Conservation (phyloP, 2,329 filamentous ascomycete species). For the Coleophoma crateriformis region DNA sequence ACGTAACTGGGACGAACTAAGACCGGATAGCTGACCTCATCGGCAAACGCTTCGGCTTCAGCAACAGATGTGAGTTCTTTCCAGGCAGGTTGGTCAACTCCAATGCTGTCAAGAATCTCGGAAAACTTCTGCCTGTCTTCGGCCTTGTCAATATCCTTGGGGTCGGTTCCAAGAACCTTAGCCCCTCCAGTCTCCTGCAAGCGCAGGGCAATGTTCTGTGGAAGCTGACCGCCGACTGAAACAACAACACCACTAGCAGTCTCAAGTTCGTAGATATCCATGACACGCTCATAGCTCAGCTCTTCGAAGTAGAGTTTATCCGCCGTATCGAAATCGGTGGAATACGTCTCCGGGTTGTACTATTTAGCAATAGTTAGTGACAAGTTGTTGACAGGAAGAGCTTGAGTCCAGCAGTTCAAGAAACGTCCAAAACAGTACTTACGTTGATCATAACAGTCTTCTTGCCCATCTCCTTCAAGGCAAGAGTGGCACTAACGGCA, state of each 20-base stretch:
- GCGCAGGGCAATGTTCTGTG: constrained; percentile 93
- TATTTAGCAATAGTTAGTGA: constrained; percentile 1
- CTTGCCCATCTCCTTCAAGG: constrained; percentile 79
- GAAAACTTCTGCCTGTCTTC: constrained; percentile 99
- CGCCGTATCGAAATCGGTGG: constrained; percentile 81
- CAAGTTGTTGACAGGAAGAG: constrained; percentile 1
- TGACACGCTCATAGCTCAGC: constrained; percentile 91
- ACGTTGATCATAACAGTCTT: constrained; percentile 98
- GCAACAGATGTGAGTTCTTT: constrained; percentile 89
- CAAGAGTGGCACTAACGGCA: constrained; percentile 82
- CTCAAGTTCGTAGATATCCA: constrained; percentile 98
- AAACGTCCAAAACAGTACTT: constrained; percentile 27
- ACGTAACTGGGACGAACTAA: constrained; percentile 94
- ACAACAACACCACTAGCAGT: constrained; percentile 81
- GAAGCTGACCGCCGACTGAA: constrained; percentile 91
- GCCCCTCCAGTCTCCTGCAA: constrained; percentile 88
- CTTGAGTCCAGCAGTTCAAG: background rate
- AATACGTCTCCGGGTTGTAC: constrained; percentile 57
- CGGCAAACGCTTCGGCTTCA: constrained; percentile 82
- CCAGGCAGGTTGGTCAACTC: constrained; percentile 95
- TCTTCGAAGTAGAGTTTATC: constrained; percentile 97
- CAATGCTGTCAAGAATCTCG: constrained; percentile 92
- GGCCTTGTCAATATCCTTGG: constrained; percentile 92
- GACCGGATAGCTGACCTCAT: constrained; percentile 85
- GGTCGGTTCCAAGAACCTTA: constrained; percentile 87